These are phyloP conservation scores for Vitis riparia DNA, from an alignment of 164 flowering plant genomes.

Conservation along the genomic window DNA sequence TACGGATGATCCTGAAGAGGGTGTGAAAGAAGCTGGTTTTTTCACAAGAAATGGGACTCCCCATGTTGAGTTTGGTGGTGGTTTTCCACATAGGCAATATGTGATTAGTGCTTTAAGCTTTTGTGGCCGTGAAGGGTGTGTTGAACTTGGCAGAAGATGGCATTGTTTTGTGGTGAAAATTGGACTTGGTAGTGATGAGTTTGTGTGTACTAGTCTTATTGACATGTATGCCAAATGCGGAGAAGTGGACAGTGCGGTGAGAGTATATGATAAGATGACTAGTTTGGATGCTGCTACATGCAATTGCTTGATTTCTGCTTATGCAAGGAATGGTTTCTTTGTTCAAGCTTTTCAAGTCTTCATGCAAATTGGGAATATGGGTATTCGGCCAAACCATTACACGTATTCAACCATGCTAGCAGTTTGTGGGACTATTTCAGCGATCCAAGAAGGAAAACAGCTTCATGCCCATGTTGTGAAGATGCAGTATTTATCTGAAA, in stretches of 20 bases:
- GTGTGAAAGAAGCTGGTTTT: background rate
- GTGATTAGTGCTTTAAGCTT: slow-evolving; percentile 11
- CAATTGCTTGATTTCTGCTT: slow-evolving; percentile 20
- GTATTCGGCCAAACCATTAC: slow-evolving; percentile 8
- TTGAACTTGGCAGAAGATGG: slow-evolving; percentile 14
- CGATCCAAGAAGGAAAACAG: slow-evolving; percentile 15
- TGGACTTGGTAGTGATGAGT: slow-evolving; percentile 15
- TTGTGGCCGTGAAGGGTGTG: slow-evolving; percentile 5
- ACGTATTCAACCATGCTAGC: slow-evolving; percentile 17
- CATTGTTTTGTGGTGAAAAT: slow-evolving; percentile 17
- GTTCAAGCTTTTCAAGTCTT: slow-evolving; percentile 16
- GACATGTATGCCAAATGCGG: slow-evolving; percentile 29
- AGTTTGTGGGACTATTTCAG: slow-evolving; percentile 13
- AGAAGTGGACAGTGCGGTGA: slow-evolving; percentile 11
- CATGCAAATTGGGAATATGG: slow-evolving; percentile 11
- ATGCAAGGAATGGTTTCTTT: slow-evolving; percentile 16
- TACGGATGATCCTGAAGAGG: too few relatives aligned
- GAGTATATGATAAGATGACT: slow-evolving; percentile 6
- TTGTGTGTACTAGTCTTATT: slow-evolving; percentile 13
- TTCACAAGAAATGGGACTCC: background rate
- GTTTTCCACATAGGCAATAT: background rate
- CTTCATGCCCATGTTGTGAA: slow-evolving; percentile 25
- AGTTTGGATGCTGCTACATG: slow-evolving; percentile 15
- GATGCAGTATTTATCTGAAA: slow-evolving; percentile 13
- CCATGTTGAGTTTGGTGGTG: background rate